Base-by-base conservation (phyloP, 306 rosid species). In the Cyamopsis tetragonoloba region DNA sequence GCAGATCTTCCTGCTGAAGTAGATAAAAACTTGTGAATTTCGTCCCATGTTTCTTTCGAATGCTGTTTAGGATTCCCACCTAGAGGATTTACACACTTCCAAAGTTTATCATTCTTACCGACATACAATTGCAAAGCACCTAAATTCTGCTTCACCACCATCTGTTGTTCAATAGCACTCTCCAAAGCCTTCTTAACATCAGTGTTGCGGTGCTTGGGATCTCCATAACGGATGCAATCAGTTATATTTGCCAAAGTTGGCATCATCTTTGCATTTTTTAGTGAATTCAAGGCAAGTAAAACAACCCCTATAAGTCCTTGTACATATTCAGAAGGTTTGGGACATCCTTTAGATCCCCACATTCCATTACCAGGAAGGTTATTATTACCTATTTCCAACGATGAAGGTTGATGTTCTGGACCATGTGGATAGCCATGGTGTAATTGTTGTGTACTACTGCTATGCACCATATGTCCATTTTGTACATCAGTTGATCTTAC, bases 261-360 rank as follows among this genome's bases (percentile, higher is more conserved):
- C 92, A 79, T 79, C 75, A 92, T 70, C 83, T 82, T 89, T 60
- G 85, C 96, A 31, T 6, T 62, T 82, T 89, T 87, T 71, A 92
- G 82, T 8, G 92, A 75, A 80, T 84, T 85, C 61, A 92, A 80
- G 70, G 98, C 81, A 71, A 84, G 89, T 76, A 92, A 79, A 71
- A 92, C 87, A 76, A 92, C 83, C 3, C 98, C 92, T 27, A 89
- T 87, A 78, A 85, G 92, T 50, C 96, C 89, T 79, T 92, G 95
- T 50, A 85, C 89, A 34, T 75, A 77, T 50, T 89, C 91, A 24
- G 98, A 81, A 50, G 98, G 95, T 66, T 84, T 79, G 50, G 89
- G 83, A 47, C 81, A 59, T 42, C 96, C 98, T 23, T 70, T 80
- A 57, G 91, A 64, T 67, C 98, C 98, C 96, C 92, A 89, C 7